phyloP scores from a whole-genome alignment of 2,329 filamentous ascomycete species.

The Nigrograna mackinnonii region DNA sequence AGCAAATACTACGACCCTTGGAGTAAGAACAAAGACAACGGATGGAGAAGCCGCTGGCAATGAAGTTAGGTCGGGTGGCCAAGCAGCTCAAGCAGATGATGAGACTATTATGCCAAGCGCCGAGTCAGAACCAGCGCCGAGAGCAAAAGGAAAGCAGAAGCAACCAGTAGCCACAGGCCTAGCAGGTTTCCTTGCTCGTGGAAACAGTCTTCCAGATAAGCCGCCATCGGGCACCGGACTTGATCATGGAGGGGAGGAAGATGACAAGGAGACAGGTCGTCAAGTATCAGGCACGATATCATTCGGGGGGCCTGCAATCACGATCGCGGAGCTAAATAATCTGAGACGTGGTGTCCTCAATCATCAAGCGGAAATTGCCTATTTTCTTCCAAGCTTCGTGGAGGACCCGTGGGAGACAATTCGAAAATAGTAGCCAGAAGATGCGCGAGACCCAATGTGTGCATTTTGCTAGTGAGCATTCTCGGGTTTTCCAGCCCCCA shows the following conservation, averaged over 20 bases:
- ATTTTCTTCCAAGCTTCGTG: conserved; percentile 71
- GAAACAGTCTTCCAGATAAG: conserved; percentile 21
- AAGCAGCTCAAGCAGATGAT: background rate
- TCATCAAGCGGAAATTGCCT: conserved; percentile 64
- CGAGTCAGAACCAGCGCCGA: conserved; percentile 1
- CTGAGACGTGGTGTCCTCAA: conserved; percentile 47
- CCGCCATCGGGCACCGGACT: background rate
- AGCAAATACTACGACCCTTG: conserved; percentile 39
- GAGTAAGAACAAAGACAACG: conserved; percentile 36
- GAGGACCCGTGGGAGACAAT: conserved; percentile 69
- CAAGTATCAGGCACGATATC: conserved; percentile 19
- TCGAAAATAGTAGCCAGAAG: too few relatives aligned
- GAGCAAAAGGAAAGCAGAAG: conserved; percentile 15
- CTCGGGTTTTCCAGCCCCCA: conserved; percentile 7
- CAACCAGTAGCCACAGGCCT: conserved; percentile 26
- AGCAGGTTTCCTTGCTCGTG: conserved; percentile 33
- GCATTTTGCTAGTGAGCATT: too few relatives aligned
- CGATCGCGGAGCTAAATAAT: conserved; percentile 35
- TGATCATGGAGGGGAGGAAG: background rate
- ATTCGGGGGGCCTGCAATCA: conserved; percentile 31
- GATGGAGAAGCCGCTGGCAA: conserved; percentile 2
- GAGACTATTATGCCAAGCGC: background rate
- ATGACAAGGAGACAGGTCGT: background rate
- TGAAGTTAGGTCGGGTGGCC: background rate
- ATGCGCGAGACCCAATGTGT: too few relatives aligned